A percentile compares a stretch with the other conserved stretches of the same genome.
phyloP scores from a whole-genome alignment of 805 yeast genomes.

The Starmera caribaea region DNA sequence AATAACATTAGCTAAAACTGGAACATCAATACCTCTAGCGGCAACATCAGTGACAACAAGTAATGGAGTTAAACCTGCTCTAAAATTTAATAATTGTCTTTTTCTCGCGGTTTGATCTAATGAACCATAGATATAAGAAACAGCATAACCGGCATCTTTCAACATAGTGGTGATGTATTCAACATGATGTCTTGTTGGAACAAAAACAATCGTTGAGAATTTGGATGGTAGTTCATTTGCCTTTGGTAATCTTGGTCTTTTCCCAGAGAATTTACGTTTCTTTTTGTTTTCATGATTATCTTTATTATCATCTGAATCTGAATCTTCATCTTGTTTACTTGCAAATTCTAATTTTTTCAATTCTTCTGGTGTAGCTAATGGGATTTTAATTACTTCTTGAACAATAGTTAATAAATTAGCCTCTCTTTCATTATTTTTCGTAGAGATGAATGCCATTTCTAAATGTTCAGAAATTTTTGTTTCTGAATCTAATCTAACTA shows the following conservation, averaged over 20 bases:
- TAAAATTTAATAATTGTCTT: conserved; percentile 75
- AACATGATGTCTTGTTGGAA: conserved; percentile 96
- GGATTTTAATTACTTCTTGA: conserved; percentile 79
- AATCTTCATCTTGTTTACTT: conserved; percentile 35
- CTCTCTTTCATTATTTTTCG: conserved; percentile 81
- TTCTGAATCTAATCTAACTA: conserved; percentile 90
- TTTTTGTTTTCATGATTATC: conserved; percentile 24
- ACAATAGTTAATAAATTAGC: conserved; percentile 71
- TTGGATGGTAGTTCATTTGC: conserved; percentile 82
- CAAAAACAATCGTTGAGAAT: conserved; percentile 84
- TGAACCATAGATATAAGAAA: conserved; percentile 87
- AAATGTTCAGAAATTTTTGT: conserved; percentile 81
- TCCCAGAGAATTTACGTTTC: conserved; percentile 30
- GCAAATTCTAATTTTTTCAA: conserved; percentile 41
- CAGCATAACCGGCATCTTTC: conserved; percentile 73
- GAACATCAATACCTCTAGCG: conserved; percentile 98
- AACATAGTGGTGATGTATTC: conserved; percentile 74
- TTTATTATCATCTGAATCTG: conserved; percentile 36
- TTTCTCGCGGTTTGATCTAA: conserved; percentile 92
- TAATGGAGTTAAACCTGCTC: conserved; percentile 75
- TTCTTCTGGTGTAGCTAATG: conserved; percentile 68
- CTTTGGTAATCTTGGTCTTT: conserved; percentile 54
- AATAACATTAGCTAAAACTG: conserved; percentile 88
- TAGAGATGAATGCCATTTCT: conserved; percentile 79
- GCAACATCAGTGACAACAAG: conserved; percentile 97